phyloP scores from a whole-genome alignment of 129 eudicot genomes.

The sunflower (Helianthus annuus) region DNA sequence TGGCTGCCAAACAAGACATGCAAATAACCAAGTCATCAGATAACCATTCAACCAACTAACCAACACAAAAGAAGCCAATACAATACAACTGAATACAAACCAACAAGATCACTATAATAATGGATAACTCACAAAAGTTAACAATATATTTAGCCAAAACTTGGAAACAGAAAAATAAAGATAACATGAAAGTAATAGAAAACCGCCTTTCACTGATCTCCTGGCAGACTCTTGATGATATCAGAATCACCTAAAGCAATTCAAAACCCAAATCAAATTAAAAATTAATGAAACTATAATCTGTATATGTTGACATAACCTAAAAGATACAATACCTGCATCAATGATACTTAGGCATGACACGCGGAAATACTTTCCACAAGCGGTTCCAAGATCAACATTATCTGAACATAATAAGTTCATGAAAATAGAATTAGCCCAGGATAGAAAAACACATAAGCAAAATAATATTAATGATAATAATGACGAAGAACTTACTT shows the following conservation, averaged over 20 bases:
- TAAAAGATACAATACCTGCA: slow-evolving; percentile 39
- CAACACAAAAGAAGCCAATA: not conserved
- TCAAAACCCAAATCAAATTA: not conserved
- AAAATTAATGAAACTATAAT: not conserved
- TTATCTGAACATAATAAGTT: slow-evolving; percentile 36
- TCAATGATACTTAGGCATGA: slow-evolving; percentile 61
- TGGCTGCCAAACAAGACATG: not conserved
- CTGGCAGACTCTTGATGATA: slow-evolving; percentile 55
- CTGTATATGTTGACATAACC: not conserved
- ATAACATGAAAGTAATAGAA: not conserved
- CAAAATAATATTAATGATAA: too few species aligned
- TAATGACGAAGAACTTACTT: slow-evolving; percentile 46
- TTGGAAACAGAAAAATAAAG: not conserved
- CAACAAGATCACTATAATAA: slow-evolving; percentile 14
- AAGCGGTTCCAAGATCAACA: slow-evolving; percentile 61
- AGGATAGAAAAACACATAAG: too few species aligned
- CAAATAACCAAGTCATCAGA: not conserved
- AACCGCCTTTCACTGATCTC: slow-evolving; percentile 36
- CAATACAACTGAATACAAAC: slow-evolving; percentile 15
- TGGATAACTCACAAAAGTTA: slow-evolving; percentile 3
- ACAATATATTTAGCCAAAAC: slow-evolving; percentile 24
- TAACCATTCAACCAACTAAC: not conserved
- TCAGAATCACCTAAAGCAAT: slow-evolving; percentile 56
- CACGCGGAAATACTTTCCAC: slow-evolving; percentile 63
- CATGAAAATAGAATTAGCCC: not conserved